phyloP scores from a whole-genome alignment of 1,284 basidiomycete genomes.

The Sanguinoderma infundibulare region DNA sequence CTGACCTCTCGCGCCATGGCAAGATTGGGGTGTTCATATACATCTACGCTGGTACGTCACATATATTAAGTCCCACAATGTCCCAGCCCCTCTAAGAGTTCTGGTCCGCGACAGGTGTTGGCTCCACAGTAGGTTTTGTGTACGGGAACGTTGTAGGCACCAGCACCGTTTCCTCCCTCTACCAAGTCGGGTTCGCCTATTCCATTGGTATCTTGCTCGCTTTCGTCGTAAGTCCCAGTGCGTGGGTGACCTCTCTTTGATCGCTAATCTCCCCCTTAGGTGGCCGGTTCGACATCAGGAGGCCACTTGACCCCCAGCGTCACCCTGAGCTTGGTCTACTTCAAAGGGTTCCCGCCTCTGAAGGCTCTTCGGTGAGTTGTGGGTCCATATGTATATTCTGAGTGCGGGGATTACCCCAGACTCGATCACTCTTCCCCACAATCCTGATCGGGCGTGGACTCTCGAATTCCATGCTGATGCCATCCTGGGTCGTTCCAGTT shows the following conservation, averaged over 20 bases:
- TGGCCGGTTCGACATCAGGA: slow-evolving; percentile 61
- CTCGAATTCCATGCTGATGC: not conserved
- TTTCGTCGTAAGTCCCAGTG: slow-evolving; percentile 35
- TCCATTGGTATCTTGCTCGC: slow-evolving; percentile 65
- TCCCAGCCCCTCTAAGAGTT: not conserved
- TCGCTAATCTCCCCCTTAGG: slow-evolving; percentile 2
- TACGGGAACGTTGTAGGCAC: slow-evolving; percentile 49
- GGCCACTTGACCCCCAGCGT: slow-evolving; percentile 68
- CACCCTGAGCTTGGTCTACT: slow-evolving; percentile 59
- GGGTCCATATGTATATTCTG: slow-evolving; percentile 8
- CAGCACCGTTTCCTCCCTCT: slow-evolving; percentile 49
- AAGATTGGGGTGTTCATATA: slow-evolving; percentile 49
- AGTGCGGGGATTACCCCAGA: not conserved
- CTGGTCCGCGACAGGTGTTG: slow-evolving; percentile 48
- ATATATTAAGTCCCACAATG: not conserved
- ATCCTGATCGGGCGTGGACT: no score
- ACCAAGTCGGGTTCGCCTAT: slow-evolving; percentile 65
- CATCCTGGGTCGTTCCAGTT: slow-evolving; percentile 53
- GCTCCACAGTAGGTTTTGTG: slow-evolving; percentile 55
- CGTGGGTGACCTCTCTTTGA: not conserved
- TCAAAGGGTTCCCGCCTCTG: slow-evolving; percentile 55
- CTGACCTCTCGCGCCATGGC: slow-evolving; percentile 26
- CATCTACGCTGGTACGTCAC: slow-evolving; percentile 55
- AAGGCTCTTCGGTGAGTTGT: slow-evolving; percentile 53
- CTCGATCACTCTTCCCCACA: not conserved